Evolutionary conservation across 2,329 filamentous ascomycete genomes (phyloP), one percentile per base, ranked within the genome.

Genomic region (Nemania sp.): DNA sequence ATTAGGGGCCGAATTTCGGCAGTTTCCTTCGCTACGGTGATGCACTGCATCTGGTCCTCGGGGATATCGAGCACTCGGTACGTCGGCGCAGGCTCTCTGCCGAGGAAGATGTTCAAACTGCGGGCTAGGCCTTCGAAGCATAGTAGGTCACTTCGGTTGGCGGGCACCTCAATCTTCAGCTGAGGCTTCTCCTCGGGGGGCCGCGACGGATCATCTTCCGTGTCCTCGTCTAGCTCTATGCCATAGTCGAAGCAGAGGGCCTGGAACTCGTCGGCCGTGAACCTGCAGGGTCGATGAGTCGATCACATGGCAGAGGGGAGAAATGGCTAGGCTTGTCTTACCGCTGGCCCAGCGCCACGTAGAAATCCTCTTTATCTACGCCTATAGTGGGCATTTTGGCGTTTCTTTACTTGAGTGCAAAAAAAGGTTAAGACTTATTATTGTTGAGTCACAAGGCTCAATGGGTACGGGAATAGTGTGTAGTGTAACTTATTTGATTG

Each of bases 171-270:
- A 43, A 71, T 71, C 49, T 71, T 71, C 49, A 71, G 11, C 64
- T 72, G 32, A 38, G 70, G 70, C 27, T 53, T 63, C 56, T 71
- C 71, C 10, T 73, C 63, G 13, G 66, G 41, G 13, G 69, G 69
- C 2, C 71, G 86, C 26, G 59, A 61, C 72, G 93, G 89, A 66
- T 88, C 86, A 76, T 93, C 86, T 74, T 93, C 91, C 57, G 93
- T 96, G 81, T 99, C 96, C 84, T 98, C 95, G 83, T 99, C 96
- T 74, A 99, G 88, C 82, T 99, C 96, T 79, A 99, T 97, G 68
- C 94, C 94, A 79, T 97, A 99, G 77, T 99, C 95, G 87, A 99
- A 99, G 82, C 96, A 98, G 75, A 99, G 87, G 78, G 97, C 92
- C 81, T 99, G 96, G 79, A 99, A 99, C 78, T 97, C 93, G 76